phyloP scores from a whole-genome alignment of 768 basidiomycete species.

The Tubosaeta sp. region DNA sequence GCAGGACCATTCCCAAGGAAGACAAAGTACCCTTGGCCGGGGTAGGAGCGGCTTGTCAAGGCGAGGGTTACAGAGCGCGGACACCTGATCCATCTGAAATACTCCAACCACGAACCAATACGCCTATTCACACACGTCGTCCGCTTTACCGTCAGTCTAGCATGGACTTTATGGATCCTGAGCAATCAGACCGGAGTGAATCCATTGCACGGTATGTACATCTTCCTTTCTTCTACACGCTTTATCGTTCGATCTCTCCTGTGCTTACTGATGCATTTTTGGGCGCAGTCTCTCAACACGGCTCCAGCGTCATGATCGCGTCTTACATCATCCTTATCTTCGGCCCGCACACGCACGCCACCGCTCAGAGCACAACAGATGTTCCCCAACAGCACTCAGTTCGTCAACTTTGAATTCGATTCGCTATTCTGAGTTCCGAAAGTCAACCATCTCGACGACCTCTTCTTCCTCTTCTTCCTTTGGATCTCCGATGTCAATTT shows the following conservation, averaged over 20 bases:
- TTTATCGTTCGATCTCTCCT: slow-evolving; percentile 1
- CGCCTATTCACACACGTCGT: slow-evolving; percentile 41
- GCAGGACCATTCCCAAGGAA: slow-evolving; percentile 43
- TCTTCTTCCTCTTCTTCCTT: slow-evolving; percentile 31
- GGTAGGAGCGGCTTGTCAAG: slow-evolving; percentile 5
- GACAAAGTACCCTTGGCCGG: slow-evolving; percentile 30
- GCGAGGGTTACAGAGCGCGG: slow-evolving; percentile 8
- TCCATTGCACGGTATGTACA: slow-evolving; percentile 59
- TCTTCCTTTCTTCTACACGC: slow-evolving; percentile 1
- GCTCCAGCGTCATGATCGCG: slow-evolving; percentile 60
- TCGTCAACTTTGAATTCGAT: slow-evolving; percentile 57
- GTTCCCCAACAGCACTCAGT: slow-evolving; percentile 53
- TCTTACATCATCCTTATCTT: slow-evolving; percentile 60
- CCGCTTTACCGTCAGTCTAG: slow-evolving; percentile 78
- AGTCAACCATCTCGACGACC: slow-evolving; percentile 27
- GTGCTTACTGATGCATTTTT: slow-evolving; percentile 8
- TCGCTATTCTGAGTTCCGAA: slow-evolving; percentile 28
- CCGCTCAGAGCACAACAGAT: slow-evolving; percentile 19
- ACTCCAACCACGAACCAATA: slow-evolving; percentile 46
- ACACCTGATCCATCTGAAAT: slow-evolving; percentile 36
- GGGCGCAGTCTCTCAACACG: slow-evolving; percentile 56
- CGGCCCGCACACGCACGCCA: slow-evolving; percentile 30
- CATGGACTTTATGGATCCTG: slow-evolving; percentile 75
- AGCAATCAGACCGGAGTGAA: slow-evolving; percentile 42
- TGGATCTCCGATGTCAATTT: slow-evolving; percentile 35